phyloP scores from a whole-genome alignment of 495 filamentous ascomycete genomes.

The Tuber aestivum region DNA sequence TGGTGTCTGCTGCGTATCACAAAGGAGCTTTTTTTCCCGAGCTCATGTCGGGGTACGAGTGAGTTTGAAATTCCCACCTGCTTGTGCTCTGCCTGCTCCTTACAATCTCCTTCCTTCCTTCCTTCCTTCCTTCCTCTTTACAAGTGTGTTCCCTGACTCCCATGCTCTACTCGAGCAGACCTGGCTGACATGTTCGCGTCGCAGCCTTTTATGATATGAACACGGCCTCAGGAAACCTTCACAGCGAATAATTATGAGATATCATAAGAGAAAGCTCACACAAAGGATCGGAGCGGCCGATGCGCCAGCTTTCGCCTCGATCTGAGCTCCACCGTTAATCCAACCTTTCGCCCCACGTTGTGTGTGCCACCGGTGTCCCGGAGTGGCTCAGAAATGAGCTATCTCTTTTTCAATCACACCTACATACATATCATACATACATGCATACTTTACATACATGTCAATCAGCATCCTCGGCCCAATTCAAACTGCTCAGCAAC shows the following conservation, averaged over 20 bases:
- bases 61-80: neutral
- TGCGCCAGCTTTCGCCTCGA: constrained; percentile 33
- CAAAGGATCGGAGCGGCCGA: constrained; percentile 27
- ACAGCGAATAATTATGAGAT: neutral
- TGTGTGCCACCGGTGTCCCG: constrained; percentile 16
- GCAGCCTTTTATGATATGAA: neutral
- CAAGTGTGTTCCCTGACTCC: neutral
- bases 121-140: neutral
- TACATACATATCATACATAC: constrained; percentile 1
- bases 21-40: neutral
- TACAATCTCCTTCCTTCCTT: neutral
- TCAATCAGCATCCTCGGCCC: neutral
- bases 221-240: neutral
- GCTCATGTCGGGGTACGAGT: neutral
- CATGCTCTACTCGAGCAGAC: neutral
- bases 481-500: neutral
- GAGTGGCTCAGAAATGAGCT: constrained; percentile 37
- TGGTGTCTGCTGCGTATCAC: neutral
- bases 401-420: constrained; percentile 33
- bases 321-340: constrained; percentile 27
- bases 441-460: constrained; percentile 1
- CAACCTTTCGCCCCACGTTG: constrained; percentile 16
- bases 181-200: neutral
- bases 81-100: neutral
- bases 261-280: neutral